phyloP scores from a whole-genome alignment of 2,329 filamentous ascomycete species.

The Amauroascus verrucosus region DNA sequence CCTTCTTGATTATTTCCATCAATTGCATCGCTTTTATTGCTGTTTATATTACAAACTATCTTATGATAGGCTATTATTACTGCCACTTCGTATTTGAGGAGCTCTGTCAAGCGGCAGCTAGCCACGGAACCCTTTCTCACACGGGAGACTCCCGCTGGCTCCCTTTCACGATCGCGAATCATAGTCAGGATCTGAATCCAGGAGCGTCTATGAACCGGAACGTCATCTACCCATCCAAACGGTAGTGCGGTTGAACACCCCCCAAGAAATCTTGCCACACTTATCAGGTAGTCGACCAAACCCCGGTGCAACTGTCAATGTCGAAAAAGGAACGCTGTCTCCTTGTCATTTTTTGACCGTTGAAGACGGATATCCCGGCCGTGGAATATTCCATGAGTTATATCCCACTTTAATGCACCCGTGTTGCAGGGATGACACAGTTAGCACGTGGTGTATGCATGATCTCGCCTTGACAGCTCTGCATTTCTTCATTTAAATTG shows the following conservation, averaged over 20 bases:
- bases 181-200: slow-evolving; percentile 7
- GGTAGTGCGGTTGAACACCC: neutral
- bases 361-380: neutral
- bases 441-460: slow-evolving; percentile 11
- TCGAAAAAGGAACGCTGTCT: neutral
- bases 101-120: slow-evolving; percentile 5
- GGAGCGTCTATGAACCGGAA: slow-evolving; percentile 5
- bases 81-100: neutral
- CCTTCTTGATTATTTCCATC: too few relatives aligned
- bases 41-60: neutral
- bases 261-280: neutral
- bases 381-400: slow-evolving; percentile 5
- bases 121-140: slow-evolving; percentile 4
- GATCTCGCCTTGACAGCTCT: slow-evolving; percentile 3
- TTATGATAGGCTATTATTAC: neutral
- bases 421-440: slow-evolving; percentile 6
- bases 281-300: neutral
- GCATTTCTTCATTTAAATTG: neutral
- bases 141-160: slow-evolving; percentile 6
- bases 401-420: neutral
- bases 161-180: slow-evolving; percentile 6
- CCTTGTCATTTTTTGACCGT: neutral
- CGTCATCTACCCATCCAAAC: slow-evolving; percentile 2
- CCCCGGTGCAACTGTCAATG: neutral
- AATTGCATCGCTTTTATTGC: neutral